phyloP scores from a whole-genome alignment of 176 grass and related monocot genomes.

The Guadua angustifolia region DNA sequence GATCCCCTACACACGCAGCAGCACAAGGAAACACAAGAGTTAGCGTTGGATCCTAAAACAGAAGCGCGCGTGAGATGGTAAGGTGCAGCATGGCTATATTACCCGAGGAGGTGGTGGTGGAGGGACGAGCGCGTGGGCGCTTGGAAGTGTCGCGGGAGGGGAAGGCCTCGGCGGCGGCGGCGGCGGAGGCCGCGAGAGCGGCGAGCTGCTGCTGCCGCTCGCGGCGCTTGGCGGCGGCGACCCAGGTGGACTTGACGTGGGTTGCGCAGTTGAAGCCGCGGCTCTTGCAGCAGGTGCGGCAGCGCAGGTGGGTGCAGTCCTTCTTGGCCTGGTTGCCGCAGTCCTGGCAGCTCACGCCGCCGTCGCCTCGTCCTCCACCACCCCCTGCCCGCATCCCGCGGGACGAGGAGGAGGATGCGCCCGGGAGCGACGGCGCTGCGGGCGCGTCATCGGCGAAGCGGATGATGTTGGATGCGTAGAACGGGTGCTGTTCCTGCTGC shows the following conservation, averaged over 20 bases:
- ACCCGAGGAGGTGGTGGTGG: constrained; percentile 64
- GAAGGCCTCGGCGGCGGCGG: constrained; percentile 29
- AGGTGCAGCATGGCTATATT: constrained; percentile 16
- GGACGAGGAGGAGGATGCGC: constrained; percentile 41
- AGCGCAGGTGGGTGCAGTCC: constrained; percentile 79
- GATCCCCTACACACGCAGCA: constrained; percentile 38
- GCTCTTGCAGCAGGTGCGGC: constrained; percentile 97
- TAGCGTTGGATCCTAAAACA: constrained; percentile 3
- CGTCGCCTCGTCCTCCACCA: background rate
- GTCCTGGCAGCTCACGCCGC: constrained; percentile 85
- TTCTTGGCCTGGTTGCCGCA: constrained; percentile 99
- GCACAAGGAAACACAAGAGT: background rate
- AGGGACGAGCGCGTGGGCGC: constrained; percentile 35
- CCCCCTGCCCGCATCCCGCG: constrained; percentile 6
- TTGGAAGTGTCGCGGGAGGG: constrained; percentile 57
- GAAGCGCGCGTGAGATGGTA: background rate
- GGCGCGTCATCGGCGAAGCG: constrained; percentile 78
- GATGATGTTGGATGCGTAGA: constrained; percentile 70
- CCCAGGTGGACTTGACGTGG: constrained; percentile 96
- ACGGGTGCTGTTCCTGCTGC: constrained; percentile 57
- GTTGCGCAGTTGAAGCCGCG: constrained; percentile 75
- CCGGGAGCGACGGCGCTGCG: constrained; percentile 28
- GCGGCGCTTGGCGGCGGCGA: constrained; percentile 82
- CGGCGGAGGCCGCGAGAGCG: constrained; percentile 38
- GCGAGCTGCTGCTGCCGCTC: constrained; percentile 80